phyloP scores from a whole-genome alignment of 1,284 basidiomycete genomes.

The Marasmius tenuissimus region DNA sequence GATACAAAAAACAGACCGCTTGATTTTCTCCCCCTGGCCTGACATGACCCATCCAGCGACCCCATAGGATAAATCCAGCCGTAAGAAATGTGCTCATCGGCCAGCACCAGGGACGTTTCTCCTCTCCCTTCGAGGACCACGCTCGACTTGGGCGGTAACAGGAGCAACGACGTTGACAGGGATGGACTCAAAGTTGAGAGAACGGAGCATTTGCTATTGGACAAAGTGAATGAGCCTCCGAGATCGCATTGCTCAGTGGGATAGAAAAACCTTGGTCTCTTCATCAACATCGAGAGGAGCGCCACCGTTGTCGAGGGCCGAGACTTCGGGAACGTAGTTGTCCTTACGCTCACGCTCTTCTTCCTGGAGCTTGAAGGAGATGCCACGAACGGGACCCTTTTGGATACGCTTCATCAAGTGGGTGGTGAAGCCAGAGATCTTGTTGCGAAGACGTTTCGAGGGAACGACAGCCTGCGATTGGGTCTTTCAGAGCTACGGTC shows the following conservation, averaged over 20 bases:
- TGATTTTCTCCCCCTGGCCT: background rate
- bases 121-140: conserved; percentile 71
- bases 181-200: conserved; percentile 91
- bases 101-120: conserved; percentile 86
- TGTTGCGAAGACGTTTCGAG: conserved; percentile 99
- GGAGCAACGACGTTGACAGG: conserved; percentile 70
- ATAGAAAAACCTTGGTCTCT: conserved; percentile 80
- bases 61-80: background rate
- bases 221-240: background rate
- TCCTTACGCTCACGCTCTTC: conserved; percentile 99
- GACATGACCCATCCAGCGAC: background rate
- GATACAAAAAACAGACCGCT: conserved; percentile 1
- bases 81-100: conserved; percentile 1
- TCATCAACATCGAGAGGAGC: conserved; percentile 83
- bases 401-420: conserved; percentile 99
- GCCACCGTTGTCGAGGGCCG: conserved; percentile 83
- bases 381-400: conserved; percentile 98
- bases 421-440: conserved; percentile 99
- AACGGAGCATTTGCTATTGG: conserved; percentile 76
- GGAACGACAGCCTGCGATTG: conserved; percentile 83
- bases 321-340: conserved; percentile 96
- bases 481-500: background rate
- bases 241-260: background rate
- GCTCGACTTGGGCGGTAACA: conserved; percentile 71
- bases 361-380: conserved; percentile 99